Evolutionary conservation across 75 land plant species (phyloP), one percentile per base, ranked within the genome.

Genomic region (Picea sitchensis): DNA sequence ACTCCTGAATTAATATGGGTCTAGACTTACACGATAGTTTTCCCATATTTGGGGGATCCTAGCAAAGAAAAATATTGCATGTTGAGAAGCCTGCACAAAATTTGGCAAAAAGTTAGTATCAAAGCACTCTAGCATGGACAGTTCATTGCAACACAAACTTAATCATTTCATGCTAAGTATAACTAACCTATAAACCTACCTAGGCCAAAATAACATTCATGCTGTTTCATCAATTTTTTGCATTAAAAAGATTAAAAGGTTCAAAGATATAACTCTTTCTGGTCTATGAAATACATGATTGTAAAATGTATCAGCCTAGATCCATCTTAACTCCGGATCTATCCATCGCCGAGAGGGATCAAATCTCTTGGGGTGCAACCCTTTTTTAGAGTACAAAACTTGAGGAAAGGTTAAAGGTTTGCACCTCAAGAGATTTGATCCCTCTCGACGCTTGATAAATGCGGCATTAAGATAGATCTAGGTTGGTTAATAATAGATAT

Each of bases 41-140:
- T 86, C 73, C 81, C 86, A 91, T 31, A 96, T 96, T 78, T 96
- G 99, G 20, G 99, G 99, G 21, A 96, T 71, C 54, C 95, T 86
- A 7, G 99, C 91, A 78, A 76, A 87, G 85, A 92, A 86, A 81
- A 96, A 96, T 14, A 95, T 92, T 68, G 87, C 91, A 93, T 93
- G 95, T 58, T 90, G 92, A 63, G 86, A 90, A 73, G 95, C 95
- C 95, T 93, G 93, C 38, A 75, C 36, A 75, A 58, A 44, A 31
- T 78, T 61, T 36, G 34, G 26, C 30, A 79, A 59, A 76, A 32
- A 4, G 18, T 32, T 26, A 26, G 38, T 57, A 76, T 59, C 77
- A 76, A 60, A 71, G 44, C 9, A 17, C 7, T 20, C 44, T 71
- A 1, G 2, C 17, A 44, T 44, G 18, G 54, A 71, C 47, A 71